phyloP scores from a whole-genome alignment of 2,329 filamentous ascomycete genomes.

The Cyphellophora attinorum region DNA sequence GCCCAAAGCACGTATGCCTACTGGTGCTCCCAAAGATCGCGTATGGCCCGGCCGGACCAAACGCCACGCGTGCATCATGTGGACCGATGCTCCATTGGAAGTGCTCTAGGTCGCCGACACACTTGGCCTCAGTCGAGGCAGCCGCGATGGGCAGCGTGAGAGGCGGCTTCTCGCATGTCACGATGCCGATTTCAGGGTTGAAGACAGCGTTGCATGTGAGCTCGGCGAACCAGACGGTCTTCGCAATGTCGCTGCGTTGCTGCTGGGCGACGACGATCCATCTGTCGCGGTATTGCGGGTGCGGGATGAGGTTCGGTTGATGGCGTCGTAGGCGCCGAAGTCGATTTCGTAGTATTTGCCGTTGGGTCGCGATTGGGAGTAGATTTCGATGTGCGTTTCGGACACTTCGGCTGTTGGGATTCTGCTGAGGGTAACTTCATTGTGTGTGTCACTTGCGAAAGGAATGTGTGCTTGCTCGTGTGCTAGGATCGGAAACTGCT shows the following conservation, averaged over 20 bases:
- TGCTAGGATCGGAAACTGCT: too few relatives aligned
- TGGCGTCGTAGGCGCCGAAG: constrained; percentile 32
- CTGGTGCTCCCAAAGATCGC: constrained; percentile 49
- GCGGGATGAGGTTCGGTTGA: constrained; percentile 52
- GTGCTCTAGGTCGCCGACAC: constrained; percentile 32
- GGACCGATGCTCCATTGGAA: constrained; percentile 34
- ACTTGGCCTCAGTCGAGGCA: constrained; percentile 36
- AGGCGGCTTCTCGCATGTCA: constrained; percentile 10
- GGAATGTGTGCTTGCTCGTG: too few relatives aligned
- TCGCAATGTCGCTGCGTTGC: constrained; percentile 20
- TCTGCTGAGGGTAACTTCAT: too few relatives aligned
- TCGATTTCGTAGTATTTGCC: constrained; percentile 41
- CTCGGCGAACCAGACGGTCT: constrained; percentile 31
- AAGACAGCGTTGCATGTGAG: constrained; percentile 44
- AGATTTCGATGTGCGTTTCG: constrained; percentile 26
- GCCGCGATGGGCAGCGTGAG: constrained; percentile 28
- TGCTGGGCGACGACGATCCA: constrained; percentile 46
- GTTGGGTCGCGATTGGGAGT: constrained; percentile 37
- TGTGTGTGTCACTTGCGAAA: too few relatives aligned
- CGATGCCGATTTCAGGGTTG: constrained; percentile 4
- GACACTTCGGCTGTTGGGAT: constrained; percentile 8
- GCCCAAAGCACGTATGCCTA: constrained; percentile 44
- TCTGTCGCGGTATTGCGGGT: constrained; percentile 36
- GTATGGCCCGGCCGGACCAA: constrained; percentile 42
- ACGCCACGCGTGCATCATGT: constrained; percentile 50